Conservation (phyloP, 495 filamentous ascomycete species). For the Penicillium turbatum region DNA sequence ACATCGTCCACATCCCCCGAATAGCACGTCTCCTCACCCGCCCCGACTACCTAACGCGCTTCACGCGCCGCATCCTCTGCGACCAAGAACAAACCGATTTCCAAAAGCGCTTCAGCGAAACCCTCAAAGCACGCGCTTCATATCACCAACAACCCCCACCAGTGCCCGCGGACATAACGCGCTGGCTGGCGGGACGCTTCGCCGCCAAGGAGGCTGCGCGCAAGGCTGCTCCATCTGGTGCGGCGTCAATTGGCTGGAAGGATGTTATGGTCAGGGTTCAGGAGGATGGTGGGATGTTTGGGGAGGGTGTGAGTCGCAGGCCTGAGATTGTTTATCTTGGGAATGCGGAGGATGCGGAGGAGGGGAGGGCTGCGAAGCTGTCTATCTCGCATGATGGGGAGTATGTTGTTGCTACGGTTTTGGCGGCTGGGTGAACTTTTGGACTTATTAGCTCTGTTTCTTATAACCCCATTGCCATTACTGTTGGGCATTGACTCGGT, state of each 20-base stretch:
- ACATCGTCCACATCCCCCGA: conserved; percentile 52
- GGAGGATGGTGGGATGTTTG: conserved; percentile 9
- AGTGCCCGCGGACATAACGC: conserved; percentile 38
- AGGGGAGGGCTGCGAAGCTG: conserved; percentile 33
- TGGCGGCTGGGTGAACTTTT: conserved; percentile 34
- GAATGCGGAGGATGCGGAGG: conserved; percentile 6
- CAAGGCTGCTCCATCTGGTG: conserved; percentile 43
- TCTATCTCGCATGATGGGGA: conserved; percentile 59
- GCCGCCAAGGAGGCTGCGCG: conserved; percentile 48
- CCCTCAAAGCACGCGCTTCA: conserved; percentile 7
- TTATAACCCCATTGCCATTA: not conserved
- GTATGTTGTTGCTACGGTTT: conserved; percentile 53
- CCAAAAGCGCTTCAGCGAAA: conserved; percentile 31
- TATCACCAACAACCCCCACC: conserved; percentile 9
- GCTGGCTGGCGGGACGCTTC: conserved; percentile 47
- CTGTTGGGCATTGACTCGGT: not conserved
- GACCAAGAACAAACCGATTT: conserved; percentile 41
- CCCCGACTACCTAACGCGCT: conserved; percentile 42
- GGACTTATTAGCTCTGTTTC: not conserved
- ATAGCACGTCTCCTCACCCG: conserved; percentile 43
- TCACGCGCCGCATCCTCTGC: conserved; percentile 51
- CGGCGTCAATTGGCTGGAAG: conserved; percentile 38
- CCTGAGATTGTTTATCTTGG: conserved; percentile 42
- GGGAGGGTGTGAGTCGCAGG: conserved; percentile 23
- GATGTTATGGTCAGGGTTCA: conserved; percentile 38